phyloP scores from a whole-genome alignment of 257 asterid species.

The Nicotiana noctiflora region DNA sequence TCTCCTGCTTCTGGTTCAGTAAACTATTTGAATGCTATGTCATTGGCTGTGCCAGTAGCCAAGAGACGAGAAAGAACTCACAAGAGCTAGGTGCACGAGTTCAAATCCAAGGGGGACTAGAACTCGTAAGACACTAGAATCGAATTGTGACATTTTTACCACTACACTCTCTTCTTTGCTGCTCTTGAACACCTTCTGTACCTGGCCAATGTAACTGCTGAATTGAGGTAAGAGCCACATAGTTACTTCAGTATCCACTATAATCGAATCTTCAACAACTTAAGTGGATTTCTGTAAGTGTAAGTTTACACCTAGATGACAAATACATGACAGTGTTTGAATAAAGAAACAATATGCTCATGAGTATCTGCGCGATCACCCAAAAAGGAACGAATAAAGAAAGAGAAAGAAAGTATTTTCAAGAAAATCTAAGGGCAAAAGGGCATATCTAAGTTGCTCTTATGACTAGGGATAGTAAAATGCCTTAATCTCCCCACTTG shows the following conservation, averaged over 20 bases:
- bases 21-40: too few relatives aligned
- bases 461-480: conserved; percentile 60
- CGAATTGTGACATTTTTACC: too few relatives aligned
- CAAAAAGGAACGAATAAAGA: too few relatives aligned
- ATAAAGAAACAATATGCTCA: too few relatives aligned
- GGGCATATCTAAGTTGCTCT: conserved; percentile 44
- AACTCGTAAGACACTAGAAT: too few relatives aligned
- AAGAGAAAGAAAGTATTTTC: not conserved
- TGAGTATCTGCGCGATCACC: too few relatives aligned
- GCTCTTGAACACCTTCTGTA: not conserved
- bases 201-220: not conserved
- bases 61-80: too few relatives aligned
- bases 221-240: not conserved
- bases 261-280: not conserved
- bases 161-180: too few relatives aligned
- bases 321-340: not conserved
- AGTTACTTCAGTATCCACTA: not conserved
- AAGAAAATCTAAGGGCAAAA: conserved; percentile 49
- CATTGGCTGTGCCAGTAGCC: too few relatives aligned
- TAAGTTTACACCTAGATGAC: not conserved
- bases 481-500: conserved; percentile 84
- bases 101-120: too few relatives aligned
- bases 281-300: not conserved
- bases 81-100: too few relatives aligned
- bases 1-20: too few relatives aligned